phyloP scores from a whole-genome alignment of 805 yeast species.

The Nakazawaea populi region DNA sequence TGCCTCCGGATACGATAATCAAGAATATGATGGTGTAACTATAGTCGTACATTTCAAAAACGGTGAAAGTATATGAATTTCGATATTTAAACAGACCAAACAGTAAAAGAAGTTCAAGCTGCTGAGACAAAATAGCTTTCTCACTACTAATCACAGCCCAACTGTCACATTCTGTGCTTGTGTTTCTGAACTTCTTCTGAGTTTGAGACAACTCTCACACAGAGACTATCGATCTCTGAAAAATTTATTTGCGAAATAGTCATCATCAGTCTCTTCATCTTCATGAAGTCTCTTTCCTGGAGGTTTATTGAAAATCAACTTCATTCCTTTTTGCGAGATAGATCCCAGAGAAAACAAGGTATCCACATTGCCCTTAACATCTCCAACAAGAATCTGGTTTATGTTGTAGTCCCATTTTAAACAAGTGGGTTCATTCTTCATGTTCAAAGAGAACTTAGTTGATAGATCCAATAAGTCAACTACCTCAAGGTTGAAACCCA shows the following conservation, averaged over 20 bases:
- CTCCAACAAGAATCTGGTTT: constrained; percentile 21
- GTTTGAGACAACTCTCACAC: too few species aligned
- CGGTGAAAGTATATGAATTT: too few species aligned
- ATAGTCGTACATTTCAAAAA: too few species aligned
- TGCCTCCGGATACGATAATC: too few species aligned
- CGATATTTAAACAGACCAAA: too few species aligned
- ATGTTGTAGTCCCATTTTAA: constrained; percentile 16
- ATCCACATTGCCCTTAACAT: constrained; percentile 9
- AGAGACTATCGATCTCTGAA: too few species aligned
- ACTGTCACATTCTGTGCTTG: too few species aligned
- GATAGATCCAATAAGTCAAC: constrained; percentile 13
- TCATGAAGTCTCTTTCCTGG: constrained; percentile 14
- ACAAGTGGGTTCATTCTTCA: constrained; percentile 10
- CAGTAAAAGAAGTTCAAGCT: too few species aligned
- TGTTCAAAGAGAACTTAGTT: constrained; percentile 8
- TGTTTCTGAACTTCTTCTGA: too few species aligned
- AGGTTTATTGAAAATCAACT: constrained; percentile 14
- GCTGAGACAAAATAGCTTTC: too few species aligned
- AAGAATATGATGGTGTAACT: too few species aligned
- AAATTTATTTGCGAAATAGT: neutral
- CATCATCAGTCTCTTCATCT: constrained; percentile 1
- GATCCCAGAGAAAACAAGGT: constrained; percentile 16
- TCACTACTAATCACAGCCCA: too few species aligned
- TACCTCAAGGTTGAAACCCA: neutral
- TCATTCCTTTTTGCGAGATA: constrained; percentile 13